Base-by-base conservation (phyloP, 2,329 filamentous ascomycete genomes). In the Trichoderma polysporum region DNA sequence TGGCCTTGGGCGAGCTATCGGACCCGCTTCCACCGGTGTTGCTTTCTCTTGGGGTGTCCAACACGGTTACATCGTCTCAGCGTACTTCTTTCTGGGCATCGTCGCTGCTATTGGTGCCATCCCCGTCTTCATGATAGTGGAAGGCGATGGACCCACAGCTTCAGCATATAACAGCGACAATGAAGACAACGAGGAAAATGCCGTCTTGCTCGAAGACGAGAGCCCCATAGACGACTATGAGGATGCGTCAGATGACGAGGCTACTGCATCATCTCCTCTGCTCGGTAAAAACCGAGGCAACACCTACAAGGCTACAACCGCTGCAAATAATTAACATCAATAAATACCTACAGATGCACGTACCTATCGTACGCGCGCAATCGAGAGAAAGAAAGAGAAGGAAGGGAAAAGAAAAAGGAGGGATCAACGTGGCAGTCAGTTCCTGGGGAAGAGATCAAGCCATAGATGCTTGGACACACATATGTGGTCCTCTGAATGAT, bases 21-120 rank as follows among this genome's bases (percentile, higher is more conserved):
- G 95, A 0, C 94, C 95, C 0, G 91, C 91, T 0, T 77, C 90
- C 37, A 85, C 88, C 0, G 94, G 94, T 0, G 80, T 83, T 1
- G 82, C 89, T 0, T 97, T 97, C 74, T 90, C 88, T 0, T 88
- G 86, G 79, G 94, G 94, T 1, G 88, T 93, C 1, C 86, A 91
- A 72, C 81, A 84, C 33, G 92, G 92, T 0, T 94, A 92, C 74
- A 84, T 95, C 33, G 86, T 96, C 60, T 81, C 91, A 0, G 90
- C 94, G 0, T 97, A 92, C 86, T 97, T 91, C 88, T 82, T 90
- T 4, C 82, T 97, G n/a, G 84, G 87, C 0, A 72, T 80, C 0
- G 81, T 96, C 52, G 85, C 88, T 0, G 69, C 86, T 0, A 56
- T 93, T 1, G 91, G 91, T 19, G 87, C 87, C 0, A 77, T 97